Evolutionary conservation across 139 green algal species (phyloP).

Genomic region (Micractinium conductrix): DNA sequence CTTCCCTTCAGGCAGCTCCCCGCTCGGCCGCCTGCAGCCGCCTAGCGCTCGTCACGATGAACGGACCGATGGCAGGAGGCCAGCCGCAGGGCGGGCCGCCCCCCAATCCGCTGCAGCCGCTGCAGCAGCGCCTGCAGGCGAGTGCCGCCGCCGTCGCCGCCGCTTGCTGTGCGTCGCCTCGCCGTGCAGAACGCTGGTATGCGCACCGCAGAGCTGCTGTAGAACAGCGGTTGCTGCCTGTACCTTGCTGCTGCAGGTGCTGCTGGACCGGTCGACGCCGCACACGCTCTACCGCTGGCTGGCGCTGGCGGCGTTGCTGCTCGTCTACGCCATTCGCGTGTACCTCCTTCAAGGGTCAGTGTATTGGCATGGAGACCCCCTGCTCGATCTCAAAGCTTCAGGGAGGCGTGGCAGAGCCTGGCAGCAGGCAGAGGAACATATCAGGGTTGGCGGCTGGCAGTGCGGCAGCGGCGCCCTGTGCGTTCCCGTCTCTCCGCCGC

Average conservation of each 20-base stretch:
- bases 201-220: too few species aligned
- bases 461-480: neutral
- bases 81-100: neutral
- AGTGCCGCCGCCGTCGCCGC: constrained; percentile 8
- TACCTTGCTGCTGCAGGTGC: constrained; percentile 55
- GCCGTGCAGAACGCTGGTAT: neutral
- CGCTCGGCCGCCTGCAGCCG: too few species aligned
- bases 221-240: neutral
- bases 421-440: too few species aligned
- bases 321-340: constrained; percentile 85
- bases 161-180: neutral
- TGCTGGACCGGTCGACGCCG: constrained; percentile 87
- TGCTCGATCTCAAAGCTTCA: too few species aligned
- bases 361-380: too few species aligned
- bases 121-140: constrained; percentile 14
- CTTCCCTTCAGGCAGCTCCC: too few species aligned
- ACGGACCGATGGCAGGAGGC: neutral
- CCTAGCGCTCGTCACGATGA: too few species aligned
- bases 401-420: too few species aligned
- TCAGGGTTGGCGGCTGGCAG: too few species aligned
- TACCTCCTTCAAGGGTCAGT: constrained; percentile 66
- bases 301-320: constrained; percentile 52
- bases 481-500: neutral
- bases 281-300: constrained; percentile 79
- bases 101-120: constrained; percentile 13